Evolutionary conservation across 164 flowering plant genomes (phyloP), one percentile per base, ranked within the genome.

Genomic region (Platanus orientalis): DNA sequence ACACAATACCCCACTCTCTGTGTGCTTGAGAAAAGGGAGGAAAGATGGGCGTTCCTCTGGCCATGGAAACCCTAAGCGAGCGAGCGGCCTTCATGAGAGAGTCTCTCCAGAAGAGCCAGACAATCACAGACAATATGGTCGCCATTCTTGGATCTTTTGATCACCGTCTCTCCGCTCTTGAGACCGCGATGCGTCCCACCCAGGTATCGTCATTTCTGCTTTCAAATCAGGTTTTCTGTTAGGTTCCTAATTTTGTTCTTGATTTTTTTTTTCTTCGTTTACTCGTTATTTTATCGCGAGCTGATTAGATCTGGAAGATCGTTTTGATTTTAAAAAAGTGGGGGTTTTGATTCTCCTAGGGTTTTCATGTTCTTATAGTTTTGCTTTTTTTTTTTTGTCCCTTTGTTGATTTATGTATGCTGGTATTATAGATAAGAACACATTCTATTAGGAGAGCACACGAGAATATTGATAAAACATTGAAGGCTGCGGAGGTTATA

Each of bases 131-230:
- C 55, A 85, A 63, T 69, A 83, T 93, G 88, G 96, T 90, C 65
- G 28, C 87, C 30, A 89, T 88, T 61, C 85, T 93, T 27, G 97
- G 98, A 17, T 93, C 98, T 57, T 92, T 92, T 69, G 98, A 92
- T 61, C 88, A 88, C 77, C 96, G 98, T 27, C 92, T 92, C 71
- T 93, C 98, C 52, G 92, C 92, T 21, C 88, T 93, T 30, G 97
- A 93, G 61, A 82, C 98, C 62, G 97, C 97, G 64, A 88, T 93
- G 98, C 94, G 97, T 47, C 96, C 98, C 16, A 88, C 97, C 30
- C 98, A 93, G 90, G 98, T 88, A 27, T n/a, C 32, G 19, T 20
- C 9, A 48, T 27, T 51, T 25, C 23, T 36, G 9, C 5, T 36
- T 14, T 1, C 9, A n/a, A n/a, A n/a, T n/a, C n/a, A n/a, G n/a